Conservation (phyloP, 2,329 filamentous ascomycete genomes). For the Claviceps sp. region DNA sequence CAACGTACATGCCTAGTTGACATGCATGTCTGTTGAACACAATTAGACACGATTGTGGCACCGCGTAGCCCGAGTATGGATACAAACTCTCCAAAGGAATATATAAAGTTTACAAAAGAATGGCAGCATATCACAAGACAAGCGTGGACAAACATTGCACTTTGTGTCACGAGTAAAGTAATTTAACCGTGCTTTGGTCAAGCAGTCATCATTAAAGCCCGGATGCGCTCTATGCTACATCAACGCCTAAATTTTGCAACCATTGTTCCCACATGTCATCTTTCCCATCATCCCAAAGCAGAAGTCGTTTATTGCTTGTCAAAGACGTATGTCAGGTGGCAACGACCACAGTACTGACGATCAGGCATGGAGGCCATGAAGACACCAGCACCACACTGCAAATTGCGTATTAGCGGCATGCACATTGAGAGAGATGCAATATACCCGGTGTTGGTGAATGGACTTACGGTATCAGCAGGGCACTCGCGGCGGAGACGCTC, state of each 20-base stretch:
- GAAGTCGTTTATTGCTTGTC: conserved; percentile 43
- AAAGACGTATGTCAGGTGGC: conserved; percentile 62
- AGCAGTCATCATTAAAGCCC: conserved; percentile 26
- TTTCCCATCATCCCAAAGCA: conserved; percentile 19
- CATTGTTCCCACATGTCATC: conserved; percentile 18
- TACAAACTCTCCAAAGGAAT: too few species aligned
- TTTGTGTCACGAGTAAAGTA: background rate
- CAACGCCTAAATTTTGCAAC: conserved; percentile 24
- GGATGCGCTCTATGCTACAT: conserved; percentile 30
- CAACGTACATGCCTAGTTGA: too few species aligned
- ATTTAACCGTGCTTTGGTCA: conserved; percentile 13
- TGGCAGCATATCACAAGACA: too few species aligned
- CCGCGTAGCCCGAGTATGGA: too few species aligned
- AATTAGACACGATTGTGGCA: too few species aligned
- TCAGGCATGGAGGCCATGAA: conserved; percentile 99
- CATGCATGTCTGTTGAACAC: too few species aligned
- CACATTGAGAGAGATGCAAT: background rate
- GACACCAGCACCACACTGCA: conserved; percentile 94
- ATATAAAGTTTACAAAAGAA: too few species aligned
- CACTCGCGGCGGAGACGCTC: conserved; percentile 98
- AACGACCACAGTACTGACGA: conserved; percentile 86
- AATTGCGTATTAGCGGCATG: background rate
- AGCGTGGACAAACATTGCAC: too few species aligned
- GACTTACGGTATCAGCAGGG: conserved; percentile 71
- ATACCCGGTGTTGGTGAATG: background rate